Base-by-base conservation (phyloP, 2,329 filamentous ascomycete genomes). In the Fusarium temperatum region DNA sequence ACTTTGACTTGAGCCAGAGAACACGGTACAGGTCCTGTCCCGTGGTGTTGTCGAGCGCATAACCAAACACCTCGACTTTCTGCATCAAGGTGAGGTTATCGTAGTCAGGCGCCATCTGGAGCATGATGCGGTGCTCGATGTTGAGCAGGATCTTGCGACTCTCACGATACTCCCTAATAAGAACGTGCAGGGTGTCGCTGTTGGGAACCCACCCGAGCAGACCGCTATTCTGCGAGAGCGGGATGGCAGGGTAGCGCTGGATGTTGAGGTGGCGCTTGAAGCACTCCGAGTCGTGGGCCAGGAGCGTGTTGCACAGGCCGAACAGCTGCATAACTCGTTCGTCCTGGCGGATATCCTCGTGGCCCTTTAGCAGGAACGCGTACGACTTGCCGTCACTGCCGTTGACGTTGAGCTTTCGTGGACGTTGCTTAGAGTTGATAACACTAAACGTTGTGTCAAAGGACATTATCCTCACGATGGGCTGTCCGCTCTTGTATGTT, bases 261-360 rank as follows among this genome's bases (percentile, higher is more conserved):
- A 99, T 98, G 78, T 95, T 97, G 73, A 99, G 90, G 83, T 99
- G 96, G 15, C 96, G 91, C 86, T 99, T 99, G 84, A 98, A 97
- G 78, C 93, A 96, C 84, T 99, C 97, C 8, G 94, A 94, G 81
- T 99, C 97, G 79, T 96, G 96, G 51, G 94, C 89, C 47, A 99
- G 89, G 4, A 99, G 89, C 1, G 97, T 99, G 82, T 99, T 99
- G 85, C 96, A 96, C 20, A 99, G 89, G 45, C 96, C 96, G 80
- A 99, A 99, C 41, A 99, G 89, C 83, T 99, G 96, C 97, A 99
- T 99, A 76, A 99, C 96, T 84, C 97, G 92, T 84, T 99, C 96
- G 80, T 99, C 96, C 83, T 99, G 96, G 68, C 96, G 93, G 75
- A 99, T 98, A 86, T 99, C 96, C 84, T 99, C 96, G 79, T 99